phyloP scores from a whole-genome alignment of 1,139 yeast genomes.

The Trichomonascaceae sp. region DNA sequence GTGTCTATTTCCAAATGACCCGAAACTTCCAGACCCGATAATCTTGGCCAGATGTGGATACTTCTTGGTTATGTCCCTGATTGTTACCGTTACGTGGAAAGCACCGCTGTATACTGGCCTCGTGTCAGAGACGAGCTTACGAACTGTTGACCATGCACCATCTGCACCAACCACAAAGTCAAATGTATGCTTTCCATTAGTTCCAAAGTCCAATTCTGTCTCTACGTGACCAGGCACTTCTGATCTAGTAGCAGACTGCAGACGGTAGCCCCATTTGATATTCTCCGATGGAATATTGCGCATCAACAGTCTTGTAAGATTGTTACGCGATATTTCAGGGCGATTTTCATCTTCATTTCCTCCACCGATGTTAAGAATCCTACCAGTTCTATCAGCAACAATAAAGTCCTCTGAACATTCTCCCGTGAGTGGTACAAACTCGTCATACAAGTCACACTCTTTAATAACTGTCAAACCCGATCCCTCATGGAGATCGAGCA shows the following conservation, averaged over 20 bases:
- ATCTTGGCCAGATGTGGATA: not conserved
- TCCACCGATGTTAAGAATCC: not conserved
- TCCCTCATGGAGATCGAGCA: conserved; percentile 2
- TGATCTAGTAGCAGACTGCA: not conserved
- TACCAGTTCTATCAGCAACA: not conserved
- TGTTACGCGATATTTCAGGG: conserved; percentile 1
- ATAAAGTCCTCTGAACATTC: not conserved
- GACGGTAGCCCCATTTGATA: conserved; percentile 1
- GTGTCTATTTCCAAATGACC: not conserved
- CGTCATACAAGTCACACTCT: not conserved
- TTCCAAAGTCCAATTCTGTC: conserved; percentile 1
- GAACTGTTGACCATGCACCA: conserved; percentile 25
- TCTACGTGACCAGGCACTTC: not conserved
- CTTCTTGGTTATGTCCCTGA: not conserved
- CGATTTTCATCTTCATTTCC: not conserved
- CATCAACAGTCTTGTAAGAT: not conserved
- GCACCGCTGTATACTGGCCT: not conserved
- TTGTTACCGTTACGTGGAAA: not conserved
- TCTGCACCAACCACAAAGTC: conserved; percentile 37
- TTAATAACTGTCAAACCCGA: not conserved
- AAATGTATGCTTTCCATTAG: not conserved
- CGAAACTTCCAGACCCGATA: conserved; percentile 1
- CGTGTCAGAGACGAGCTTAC: not conserved
- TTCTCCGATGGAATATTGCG: not conserved
- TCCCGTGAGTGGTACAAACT: not conserved